phyloP scores from a whole-genome alignment of 345 rosid species.

The Citrus unshiu region DNA sequence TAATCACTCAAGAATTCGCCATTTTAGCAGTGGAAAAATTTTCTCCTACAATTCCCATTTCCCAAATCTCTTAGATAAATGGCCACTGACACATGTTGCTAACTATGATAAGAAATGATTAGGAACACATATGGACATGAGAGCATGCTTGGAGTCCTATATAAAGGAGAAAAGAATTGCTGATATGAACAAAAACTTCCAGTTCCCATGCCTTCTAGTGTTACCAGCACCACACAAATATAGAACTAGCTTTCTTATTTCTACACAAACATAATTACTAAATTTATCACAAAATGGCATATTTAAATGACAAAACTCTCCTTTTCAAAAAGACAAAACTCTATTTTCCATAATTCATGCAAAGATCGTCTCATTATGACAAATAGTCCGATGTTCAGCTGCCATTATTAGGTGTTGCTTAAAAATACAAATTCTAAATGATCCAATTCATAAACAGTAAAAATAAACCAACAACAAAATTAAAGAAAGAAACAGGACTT shows the following conservation, averaged over 20 bases:
- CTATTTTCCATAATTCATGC: neutral
- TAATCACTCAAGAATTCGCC: neutral
- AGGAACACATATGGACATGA: neutral
- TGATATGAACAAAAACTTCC: neutral
- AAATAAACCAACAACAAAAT: neutral
- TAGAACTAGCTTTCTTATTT: neutral
- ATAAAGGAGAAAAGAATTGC: neutral
- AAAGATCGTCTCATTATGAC: neutral
- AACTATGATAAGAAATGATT: neutral
- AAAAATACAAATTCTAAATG: neutral
- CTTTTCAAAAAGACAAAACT: neutral
- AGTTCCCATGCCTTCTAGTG: slow-evolving; percentile 1
- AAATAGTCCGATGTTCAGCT: neutral
- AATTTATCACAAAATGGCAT: neutral
- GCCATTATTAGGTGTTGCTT: neutral
- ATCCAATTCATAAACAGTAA: neutral
- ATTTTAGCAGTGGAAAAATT: neutral
- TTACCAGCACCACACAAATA: neutral
- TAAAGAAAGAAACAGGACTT: neutral
- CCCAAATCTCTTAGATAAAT: neutral
- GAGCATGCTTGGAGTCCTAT: neutral
- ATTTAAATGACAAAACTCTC: neutral
- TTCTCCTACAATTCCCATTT: neutral
- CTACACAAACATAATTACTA: neutral
- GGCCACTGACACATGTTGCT: neutral